Percentiles rank a stretch among this genome's conserved stretches.
phyloP scores from a whole-genome alignment of 768 basidiomycete genomes.

The Nidula microcarpa region DNA sequence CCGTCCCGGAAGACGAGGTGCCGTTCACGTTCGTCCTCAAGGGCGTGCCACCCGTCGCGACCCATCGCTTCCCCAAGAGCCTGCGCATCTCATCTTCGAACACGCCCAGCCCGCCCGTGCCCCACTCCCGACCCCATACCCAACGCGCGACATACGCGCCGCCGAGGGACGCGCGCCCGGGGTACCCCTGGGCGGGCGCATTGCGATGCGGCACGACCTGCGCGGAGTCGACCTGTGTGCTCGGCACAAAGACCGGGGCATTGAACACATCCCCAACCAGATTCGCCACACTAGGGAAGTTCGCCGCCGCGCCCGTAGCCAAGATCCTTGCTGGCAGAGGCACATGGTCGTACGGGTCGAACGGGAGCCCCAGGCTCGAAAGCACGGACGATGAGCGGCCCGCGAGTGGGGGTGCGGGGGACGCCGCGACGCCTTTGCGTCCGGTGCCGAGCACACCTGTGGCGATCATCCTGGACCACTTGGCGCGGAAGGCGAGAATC shows the following conservation, averaged over 20 bases:
- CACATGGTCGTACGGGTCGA: slow-evolving; percentile 75
- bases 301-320: slow-evolving; percentile 76
- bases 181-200: slow-evolving; percentile 66
- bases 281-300: slow-evolving; percentile 80
- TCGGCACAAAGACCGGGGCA: slow-evolving; percentile 72
- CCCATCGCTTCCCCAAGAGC: slow-evolving; percentile 73
- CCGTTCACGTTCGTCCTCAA: slow-evolving; percentile 60
- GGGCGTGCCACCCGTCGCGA: slow-evolving; percentile 54
- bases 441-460: slow-evolving; percentile 62
- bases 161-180: slow-evolving; percentile 68
- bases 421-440: slow-evolving; percentile 25
- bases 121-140: slow-evolving; percentile 76
- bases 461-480: slow-evolving; percentile 72
- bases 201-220: slow-evolving; percentile 71
- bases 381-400: slow-evolving; percentile 20
- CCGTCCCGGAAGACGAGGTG: slow-evolving; percentile 11
- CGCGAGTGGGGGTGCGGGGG: slow-evolving; percentile 26
- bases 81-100: slow-evolving; percentile 81
- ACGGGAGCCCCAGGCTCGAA: slow-evolving; percentile 59
- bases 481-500: slow-evolving; percentile 75
- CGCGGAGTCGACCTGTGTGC: slow-evolving; percentile 74
- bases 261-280: slow-evolving; percentile 83
- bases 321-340: slow-evolving; percentile 65
- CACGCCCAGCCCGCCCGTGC: slow-evolving; percentile 45
- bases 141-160: slow-evolving; percentile 80